Conservation (phyloP, 208 protist genomes). For the Leishmania turanica region DNA sequence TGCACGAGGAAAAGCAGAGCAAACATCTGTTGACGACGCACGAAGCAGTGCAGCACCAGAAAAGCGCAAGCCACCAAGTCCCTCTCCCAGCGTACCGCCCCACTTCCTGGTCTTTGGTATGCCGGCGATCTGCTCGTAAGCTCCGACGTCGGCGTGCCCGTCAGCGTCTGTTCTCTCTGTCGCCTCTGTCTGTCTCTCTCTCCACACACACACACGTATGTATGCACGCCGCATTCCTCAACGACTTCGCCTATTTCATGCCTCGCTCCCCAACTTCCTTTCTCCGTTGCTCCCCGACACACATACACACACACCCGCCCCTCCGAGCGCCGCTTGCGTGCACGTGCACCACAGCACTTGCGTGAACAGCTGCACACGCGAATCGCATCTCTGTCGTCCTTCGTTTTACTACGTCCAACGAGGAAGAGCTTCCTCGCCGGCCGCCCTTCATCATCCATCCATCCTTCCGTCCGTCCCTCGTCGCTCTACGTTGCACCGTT, state of each 20-base stretch:
- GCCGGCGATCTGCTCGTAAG: neutral
- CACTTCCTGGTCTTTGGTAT: neutral
- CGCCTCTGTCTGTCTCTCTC: neutral
- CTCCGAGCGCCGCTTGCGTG: neutral
- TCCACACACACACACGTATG: neutral
- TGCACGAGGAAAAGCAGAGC: neutral
- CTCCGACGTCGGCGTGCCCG: neutral
- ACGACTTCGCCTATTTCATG: neutral
- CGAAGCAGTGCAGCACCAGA: neutral
- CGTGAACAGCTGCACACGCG: neutral
- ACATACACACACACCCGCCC: too few relatives aligned
- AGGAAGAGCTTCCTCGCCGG: neutral
- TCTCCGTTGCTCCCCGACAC: neutral
- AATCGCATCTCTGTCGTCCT: neutral
- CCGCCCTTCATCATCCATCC: neutral
- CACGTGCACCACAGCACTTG: neutral
- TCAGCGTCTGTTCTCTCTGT: neutral
- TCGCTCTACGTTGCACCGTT: neutral
- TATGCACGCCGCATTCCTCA: neutral
- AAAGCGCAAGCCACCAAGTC: neutral
- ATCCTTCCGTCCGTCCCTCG: neutral
- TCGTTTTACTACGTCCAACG: neutral
- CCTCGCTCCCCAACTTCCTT: neutral
- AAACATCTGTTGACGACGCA: neutral
- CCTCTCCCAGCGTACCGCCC: neutral